phyloP scores from a whole-genome alignment of 352 stramenopile genomes.

The Globisporangium yorkense region DNA sequence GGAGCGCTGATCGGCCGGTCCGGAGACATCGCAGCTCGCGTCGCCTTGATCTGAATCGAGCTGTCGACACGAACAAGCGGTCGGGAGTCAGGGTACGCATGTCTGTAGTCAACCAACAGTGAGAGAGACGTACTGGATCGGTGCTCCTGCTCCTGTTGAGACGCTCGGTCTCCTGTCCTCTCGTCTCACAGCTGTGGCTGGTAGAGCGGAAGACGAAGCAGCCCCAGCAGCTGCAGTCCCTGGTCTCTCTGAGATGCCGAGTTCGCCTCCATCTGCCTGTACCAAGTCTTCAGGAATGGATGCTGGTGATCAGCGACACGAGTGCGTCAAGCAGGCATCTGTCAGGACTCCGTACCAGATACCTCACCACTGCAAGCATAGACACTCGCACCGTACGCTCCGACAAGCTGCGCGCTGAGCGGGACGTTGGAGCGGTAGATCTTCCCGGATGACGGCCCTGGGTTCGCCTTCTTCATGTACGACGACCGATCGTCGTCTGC shows the following conservation, averaged over 20 bases:
- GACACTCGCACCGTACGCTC: conserved; percentile 7
- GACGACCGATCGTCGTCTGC: conserved; percentile 11
- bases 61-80: conserved; percentile 6
- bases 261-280: neutral
- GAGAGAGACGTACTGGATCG: conserved; percentile 10
- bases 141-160: neutral
- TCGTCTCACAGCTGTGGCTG: neutral
- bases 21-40: conserved; percentile 24
- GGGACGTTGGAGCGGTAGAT: conserved; percentile 63
- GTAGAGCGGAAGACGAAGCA: neutral
- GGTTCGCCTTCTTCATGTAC: conserved; percentile 41
- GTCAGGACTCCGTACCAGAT: neutral
- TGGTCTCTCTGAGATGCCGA: conserved; percentile 3
- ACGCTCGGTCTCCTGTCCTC: conserved; percentile 3
- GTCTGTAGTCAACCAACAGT: neutral
- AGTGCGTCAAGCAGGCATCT: neutral
- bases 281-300: conserved; percentile 10
- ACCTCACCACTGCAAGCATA: too few species aligned
- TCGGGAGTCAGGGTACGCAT: too few species aligned
- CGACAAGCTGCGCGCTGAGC: conserved; percentile 36
- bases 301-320: conserved; percentile 1
- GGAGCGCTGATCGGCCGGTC: conserved; percentile 54
- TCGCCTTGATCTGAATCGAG: conserved; percentile 36
- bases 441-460: conserved; percentile 34
- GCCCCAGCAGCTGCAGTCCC: neutral